These are phyloP conservation scores for Arachis hypogaea DNA, from an alignment of 306 rosid genomes.

Conservation along the genomic window DNA sequence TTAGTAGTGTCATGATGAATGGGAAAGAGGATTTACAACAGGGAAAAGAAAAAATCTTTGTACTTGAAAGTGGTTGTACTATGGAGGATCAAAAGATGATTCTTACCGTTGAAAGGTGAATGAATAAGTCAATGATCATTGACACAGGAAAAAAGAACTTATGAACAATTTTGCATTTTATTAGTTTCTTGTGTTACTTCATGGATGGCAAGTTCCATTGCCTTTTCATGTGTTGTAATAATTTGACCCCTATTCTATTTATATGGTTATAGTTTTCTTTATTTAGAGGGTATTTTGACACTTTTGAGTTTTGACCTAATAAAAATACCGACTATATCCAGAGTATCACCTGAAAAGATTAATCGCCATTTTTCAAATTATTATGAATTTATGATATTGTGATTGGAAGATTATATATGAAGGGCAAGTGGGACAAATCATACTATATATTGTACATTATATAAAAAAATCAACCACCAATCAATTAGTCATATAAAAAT, in stretches of 20 bases:
- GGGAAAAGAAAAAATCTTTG: slow-evolving; percentile 6
- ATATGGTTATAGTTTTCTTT: not conserved
- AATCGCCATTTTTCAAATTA: too few relatives aligned
- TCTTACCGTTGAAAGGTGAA: not conserved
- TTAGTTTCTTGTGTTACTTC: not conserved
- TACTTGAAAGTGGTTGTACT: not conserved
- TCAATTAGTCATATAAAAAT: too few relatives aligned
- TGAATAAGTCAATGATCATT: not conserved
- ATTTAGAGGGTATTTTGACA: too few relatives aligned
- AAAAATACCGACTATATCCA: too few relatives aligned
- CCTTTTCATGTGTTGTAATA: not conserved
- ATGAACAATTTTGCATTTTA: not conserved
- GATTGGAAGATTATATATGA: too few relatives aligned
- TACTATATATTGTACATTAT: too few relatives aligned
- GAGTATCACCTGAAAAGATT: too few relatives aligned
- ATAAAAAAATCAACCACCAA: too few relatives aligned
- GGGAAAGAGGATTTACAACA: slow-evolving; percentile 36
- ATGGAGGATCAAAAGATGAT: not conserved
- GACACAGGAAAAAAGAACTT: too few relatives aligned
- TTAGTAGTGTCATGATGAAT: not conserved
- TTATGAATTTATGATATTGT: too few relatives aligned
- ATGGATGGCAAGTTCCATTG: not conserved
- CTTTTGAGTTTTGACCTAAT: too few relatives aligned
- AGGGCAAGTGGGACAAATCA: too few relatives aligned
- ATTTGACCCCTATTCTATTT: not conserved